These are phyloP conservation scores for Penicillium sp. DNA, from an alignment of 2,329 filamentous ascomycete species.

Conservation along the genomic window DNA sequence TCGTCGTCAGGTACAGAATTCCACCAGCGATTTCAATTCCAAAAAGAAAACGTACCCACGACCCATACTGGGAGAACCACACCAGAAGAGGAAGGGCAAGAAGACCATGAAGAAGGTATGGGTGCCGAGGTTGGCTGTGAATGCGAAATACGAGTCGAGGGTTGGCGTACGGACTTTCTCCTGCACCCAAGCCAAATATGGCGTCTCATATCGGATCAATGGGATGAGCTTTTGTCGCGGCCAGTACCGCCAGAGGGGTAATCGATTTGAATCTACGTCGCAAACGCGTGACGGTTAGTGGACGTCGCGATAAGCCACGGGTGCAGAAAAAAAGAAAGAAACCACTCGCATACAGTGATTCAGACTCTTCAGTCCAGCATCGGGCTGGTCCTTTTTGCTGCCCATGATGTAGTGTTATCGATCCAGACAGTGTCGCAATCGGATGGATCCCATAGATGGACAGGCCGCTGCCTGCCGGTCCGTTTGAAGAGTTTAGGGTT, in stretches of 20 bases:
- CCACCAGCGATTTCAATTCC: neutral
- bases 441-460: constrained; percentile 26
- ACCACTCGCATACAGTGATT: constrained; percentile 62
- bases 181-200: constrained; percentile 86
- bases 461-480: constrained; percentile 22
- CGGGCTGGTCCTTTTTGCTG: constrained; percentile 38
- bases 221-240: constrained; percentile 80
- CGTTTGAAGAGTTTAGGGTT: constrained; percentile 9
- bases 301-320: neutral
- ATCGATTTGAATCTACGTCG: constrained; percentile 69
- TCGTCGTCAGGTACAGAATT: neutral
- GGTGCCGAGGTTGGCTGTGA: constrained; percentile 92
- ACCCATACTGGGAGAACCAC: constrained; percentile 78
- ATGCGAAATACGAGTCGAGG: constrained; percentile 94
- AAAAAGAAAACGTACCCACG: constrained; percentile 66
- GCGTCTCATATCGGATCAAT: constrained; percentile 90
- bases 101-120: constrained; percentile 99
- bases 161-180: constrained; percentile 73
- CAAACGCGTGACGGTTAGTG: constrained; percentile 14
- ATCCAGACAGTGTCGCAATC: constrained; percentile 16
- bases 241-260: constrained; percentile 85
- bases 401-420: constrained; percentile 36
- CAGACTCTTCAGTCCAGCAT: constrained; percentile 73
- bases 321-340: neutral
- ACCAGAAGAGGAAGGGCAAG: constrained; percentile 95